Evolutionary conservation across 2,329 filamentous ascomycete genomes (phyloP).

Genomic region (Fusarium newnesense): DNA sequence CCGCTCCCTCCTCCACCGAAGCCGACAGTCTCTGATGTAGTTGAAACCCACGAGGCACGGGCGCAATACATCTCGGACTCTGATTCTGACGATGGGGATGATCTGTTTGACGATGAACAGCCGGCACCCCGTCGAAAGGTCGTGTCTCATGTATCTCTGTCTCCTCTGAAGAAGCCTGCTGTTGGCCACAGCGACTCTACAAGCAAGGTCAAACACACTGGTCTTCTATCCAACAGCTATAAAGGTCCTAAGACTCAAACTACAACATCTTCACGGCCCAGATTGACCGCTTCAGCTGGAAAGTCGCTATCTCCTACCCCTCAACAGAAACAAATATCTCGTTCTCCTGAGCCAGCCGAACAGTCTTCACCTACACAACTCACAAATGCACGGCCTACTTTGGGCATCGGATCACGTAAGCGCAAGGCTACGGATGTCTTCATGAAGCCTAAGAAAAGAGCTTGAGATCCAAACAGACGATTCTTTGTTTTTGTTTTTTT

Average conservation of each 20-base stretch:
- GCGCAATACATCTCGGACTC: slow-evolving; percentile 56
- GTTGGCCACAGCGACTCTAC: background rate
- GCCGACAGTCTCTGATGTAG: slow-evolving; percentile 31
- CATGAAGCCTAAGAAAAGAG: slow-evolving; percentile 57
- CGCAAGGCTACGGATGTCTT: slow-evolving; percentile 62
- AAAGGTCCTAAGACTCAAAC: slow-evolving; percentile 36
- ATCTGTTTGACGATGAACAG: slow-evolving; percentile 40
- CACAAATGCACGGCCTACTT: slow-evolving; percentile 9
- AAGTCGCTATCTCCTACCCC: slow-evolving; percentile 22
- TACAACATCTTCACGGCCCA: slow-evolving; percentile 20
- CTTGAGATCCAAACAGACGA: background rate
- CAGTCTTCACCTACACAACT: slow-evolving; percentile 36
- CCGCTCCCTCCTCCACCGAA: slow-evolving; percentile 38
- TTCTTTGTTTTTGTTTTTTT: background rate
- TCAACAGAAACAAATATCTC: slow-evolving; percentile 33
- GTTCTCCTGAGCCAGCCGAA: slow-evolving; percentile 29
- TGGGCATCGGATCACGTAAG: slow-evolving; percentile 47
- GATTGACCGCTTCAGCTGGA: slow-evolving; percentile 5
- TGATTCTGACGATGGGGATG: slow-evolving; percentile 40
- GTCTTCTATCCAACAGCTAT: slow-evolving; percentile 44
- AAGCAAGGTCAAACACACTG: slow-evolving; percentile 29
- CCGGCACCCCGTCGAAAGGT: slow-evolving; percentile 13
- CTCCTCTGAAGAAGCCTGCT: slow-evolving; percentile 36
- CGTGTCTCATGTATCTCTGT: slow-evolving; percentile 20
- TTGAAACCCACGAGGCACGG: slow-evolving; percentile 48